Evolutionary conservation across 805 yeast species (phyloP), one percentile per base, ranked within the genome.

Genomic region (Candida ficus): DNA sequence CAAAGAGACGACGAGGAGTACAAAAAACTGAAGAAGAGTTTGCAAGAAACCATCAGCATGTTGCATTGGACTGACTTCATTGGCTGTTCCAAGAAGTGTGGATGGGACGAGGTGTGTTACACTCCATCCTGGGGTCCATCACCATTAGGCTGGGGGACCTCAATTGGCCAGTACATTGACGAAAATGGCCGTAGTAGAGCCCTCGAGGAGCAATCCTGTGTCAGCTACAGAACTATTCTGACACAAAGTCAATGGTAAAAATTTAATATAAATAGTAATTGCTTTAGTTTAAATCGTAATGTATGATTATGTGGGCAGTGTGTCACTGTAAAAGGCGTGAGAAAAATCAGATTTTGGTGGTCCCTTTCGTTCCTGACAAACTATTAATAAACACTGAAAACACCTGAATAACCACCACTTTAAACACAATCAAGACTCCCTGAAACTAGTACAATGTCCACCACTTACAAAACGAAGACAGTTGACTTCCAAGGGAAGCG

Each of bases 101-200:
- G 48, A 0, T 56, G 60, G 58, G 69, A 73, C 47, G 78, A 74
- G 46, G 51, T 75, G 3, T 78, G 83, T 47, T 76, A 66, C 41
- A 67, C 75, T 13, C 83, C 83, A 2, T 70, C 80, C 0, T 76
- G 83, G 83, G 83, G 71, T 1, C 83, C 82, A 3, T 60, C 71
- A 1, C 80, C 80, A 4, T 33, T 75, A 19, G 72, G 74, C 1
- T 67, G 74, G 70, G 63, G 44, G 17, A 47, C 46, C 21, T 13
- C 25, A 17, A 57, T 62, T 13, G 60, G 58, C 7, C 54, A 49
- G 2, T 43, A 41, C 12, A 27, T 30, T 11, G 66, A 50, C 25
- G 42, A 20, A 0, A 38, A 46, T 29, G 66, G 64, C 0, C 49
- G 38, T 3, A 13, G 18, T 13, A 53, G 67, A 34, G 57, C 64